Base-by-base conservation (phyloP, 2,329 filamentous ascomycete genomes). In the Sclerotinia nivalis region DNA sequence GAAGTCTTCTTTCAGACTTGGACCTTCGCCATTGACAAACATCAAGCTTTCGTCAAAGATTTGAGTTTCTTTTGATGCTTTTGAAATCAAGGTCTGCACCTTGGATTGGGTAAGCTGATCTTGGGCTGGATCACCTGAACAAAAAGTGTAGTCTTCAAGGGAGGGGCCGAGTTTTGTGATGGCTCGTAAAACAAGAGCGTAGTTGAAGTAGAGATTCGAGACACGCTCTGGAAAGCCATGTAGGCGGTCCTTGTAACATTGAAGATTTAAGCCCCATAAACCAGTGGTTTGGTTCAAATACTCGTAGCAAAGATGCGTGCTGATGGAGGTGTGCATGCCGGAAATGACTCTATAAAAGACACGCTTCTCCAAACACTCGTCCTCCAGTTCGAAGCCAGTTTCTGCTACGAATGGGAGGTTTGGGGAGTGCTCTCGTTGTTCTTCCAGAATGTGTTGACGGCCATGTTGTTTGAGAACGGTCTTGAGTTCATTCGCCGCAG, bases 131-230 rank as follows among this genome's bases (percentile, higher is more conserved):
- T 99, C 96, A 72, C 93, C 93, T 6, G 91, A 91, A 81, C 96
- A 99, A 80, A 97, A 99, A 0, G 92, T 96, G 82, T 98, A 98
- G 72, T 87, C 84, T 43, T 82, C 84, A 13, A 98, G 85, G 75
- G 94, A 90, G 34, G 92, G 91, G 18, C 91, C 92, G 12, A 98
- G 87, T 82, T 99, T 99, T 67, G 93, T 91, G 54, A 98, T 87
- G 18, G 96, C 96, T 64, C 96, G 91, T 37, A 95, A 91, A 54
- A 99, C 86, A n/a, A 99, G 86, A 0, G 96, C 96, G 78, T 97
- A 99, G 86, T 99, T 98, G 84, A 99, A 99, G 84, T 99, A 99
- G 64, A 99, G 86, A 80, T 99, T 99, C 75, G 94, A 96, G 77
- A 99, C 92, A 71, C 95, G 91, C 75, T 99, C 96, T 0, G 95